phyloP scores from a whole-genome alignment of 2,329 filamentous ascomycete species.

The Colletotrichum sp. region DNA sequence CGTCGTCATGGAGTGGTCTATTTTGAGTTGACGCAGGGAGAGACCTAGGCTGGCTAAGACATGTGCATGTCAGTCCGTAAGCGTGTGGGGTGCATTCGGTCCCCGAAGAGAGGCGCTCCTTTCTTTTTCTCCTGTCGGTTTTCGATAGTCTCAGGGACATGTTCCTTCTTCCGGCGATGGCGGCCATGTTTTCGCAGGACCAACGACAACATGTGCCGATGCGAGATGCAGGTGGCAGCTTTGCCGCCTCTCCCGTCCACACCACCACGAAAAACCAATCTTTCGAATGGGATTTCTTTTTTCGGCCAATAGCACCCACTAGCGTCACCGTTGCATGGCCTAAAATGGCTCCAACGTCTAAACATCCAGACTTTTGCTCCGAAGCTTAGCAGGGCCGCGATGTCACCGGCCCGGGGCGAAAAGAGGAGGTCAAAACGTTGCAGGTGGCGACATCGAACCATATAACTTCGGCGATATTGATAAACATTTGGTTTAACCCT shows the following conservation, averaged over 20 bases:
- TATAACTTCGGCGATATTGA: not conserved
- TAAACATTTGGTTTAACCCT: not conserved
- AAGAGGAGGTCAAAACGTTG: not conserved
- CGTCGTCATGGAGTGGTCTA: not conserved
- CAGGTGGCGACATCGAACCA: constrained; percentile 14
- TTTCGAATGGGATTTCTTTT: not conserved
- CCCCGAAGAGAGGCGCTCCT: not conserved
- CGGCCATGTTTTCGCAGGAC: not conserved
- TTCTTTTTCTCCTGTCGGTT: not conserved
- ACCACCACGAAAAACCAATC: not conserved
- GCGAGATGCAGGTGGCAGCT: not conserved
- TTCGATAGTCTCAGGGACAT: constrained; percentile 3
- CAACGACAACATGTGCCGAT: not conserved
- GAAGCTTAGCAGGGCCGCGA: not conserved
- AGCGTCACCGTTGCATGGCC: constrained; percentile 1
- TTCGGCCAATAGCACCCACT: constrained; percentile 7
- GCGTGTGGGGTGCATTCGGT: not conserved
- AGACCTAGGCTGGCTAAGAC: not conserved
- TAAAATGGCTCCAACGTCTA: not conserved
- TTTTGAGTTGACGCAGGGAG: not conserved
- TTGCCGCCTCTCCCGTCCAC: constrained; percentile 4
- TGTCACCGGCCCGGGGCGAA: not conserved
- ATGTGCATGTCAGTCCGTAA: not conserved
- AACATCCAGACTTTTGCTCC: not conserved
- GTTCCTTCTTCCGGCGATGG: not conserved